phyloP scores from a whole-genome alignment of 768 basidiomycete genomes.

The Tylopilus plumbeoviolaceoides region DNA sequence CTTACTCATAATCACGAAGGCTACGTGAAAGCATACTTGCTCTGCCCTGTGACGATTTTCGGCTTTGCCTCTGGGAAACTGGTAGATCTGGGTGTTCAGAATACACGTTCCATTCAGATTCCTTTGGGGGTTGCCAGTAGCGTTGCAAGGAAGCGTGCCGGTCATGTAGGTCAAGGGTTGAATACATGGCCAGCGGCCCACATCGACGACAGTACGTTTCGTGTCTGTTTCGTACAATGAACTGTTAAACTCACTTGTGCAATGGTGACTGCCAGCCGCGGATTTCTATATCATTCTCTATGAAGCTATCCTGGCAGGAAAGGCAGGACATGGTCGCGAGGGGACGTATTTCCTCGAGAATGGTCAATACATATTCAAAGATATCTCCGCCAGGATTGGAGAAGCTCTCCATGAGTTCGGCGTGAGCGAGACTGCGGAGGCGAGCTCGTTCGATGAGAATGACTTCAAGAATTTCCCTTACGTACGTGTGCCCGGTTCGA shows the following conservation, averaged over 20 bases:
- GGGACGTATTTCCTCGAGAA: slow-evolving; percentile 54
- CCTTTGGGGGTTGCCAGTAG: slow-evolving; percentile 44
- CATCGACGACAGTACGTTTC: slow-evolving; percentile 39
- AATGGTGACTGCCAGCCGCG: slow-evolving; percentile 13
- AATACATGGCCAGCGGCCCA: slow-evolving; percentile 62
- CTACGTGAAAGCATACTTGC: slow-evolving; percentile 35
- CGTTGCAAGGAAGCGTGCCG: slow-evolving; percentile 49
- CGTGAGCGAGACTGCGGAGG: slow-evolving; percentile 22
- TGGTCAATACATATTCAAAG: slow-evolving; percentile 45
- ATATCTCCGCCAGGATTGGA: slow-evolving; percentile 42
- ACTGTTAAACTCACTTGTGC: not conserved
- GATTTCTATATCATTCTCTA: slow-evolving; percentile 45
- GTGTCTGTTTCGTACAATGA: not conserved
- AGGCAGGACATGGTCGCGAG: slow-evolving; percentile 31
- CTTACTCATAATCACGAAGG: slow-evolving; percentile 7
- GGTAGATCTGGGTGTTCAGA: slow-evolving; percentile 41
- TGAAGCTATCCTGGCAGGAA: slow-evolving; percentile 31
- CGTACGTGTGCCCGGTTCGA: slow-evolving; percentile 2
- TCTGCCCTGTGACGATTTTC: slow-evolving; percentile 57
- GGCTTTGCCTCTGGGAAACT: slow-evolving; percentile 48
- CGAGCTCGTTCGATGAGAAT: slow-evolving; percentile 39
- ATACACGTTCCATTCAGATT: slow-evolving; percentile 53
- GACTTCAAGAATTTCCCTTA: slow-evolving; percentile 8
- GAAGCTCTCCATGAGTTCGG: slow-evolving; percentile 24
- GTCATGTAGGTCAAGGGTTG: slow-evolving; percentile 55